Conservation (phyloP, 2,329 filamentous ascomycete species). For the Cordyceps militaris region DNA sequence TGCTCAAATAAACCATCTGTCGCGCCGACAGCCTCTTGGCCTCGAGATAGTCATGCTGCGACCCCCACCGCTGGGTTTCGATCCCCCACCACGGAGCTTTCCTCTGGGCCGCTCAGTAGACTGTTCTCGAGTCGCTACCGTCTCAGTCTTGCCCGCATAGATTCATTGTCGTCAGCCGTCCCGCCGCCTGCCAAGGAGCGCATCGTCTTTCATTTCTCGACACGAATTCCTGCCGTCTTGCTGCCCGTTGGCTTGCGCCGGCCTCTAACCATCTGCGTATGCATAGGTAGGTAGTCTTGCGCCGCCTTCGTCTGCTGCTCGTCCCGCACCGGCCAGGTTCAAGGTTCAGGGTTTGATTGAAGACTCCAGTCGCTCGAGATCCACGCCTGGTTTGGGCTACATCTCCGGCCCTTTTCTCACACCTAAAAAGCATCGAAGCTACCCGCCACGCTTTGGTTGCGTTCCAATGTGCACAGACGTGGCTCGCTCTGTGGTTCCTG, state of each 20-base stretch:
- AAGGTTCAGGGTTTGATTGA: neutral
- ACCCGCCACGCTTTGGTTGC: neutral
- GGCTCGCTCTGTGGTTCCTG: neutral
- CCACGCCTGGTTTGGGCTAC: slow-evolving; percentile 6
- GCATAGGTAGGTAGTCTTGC: neutral
- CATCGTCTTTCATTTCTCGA: slow-evolving; percentile 10
- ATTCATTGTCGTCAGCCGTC: neutral
- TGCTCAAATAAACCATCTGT: neutral
- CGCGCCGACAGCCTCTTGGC: neutral
- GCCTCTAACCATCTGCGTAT: too few relatives aligned
- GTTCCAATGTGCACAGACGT: slow-evolving; percentile 4
- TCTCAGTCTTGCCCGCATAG: slow-evolving; percentile 9
- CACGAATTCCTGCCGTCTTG: neutral
- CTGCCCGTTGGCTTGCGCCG: slow-evolving; percentile 8
- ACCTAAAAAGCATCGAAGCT: neutral
- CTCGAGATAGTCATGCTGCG: slow-evolving; percentile 1
- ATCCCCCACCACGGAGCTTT: slow-evolving; percentile 14
- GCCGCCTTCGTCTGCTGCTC: neutral
- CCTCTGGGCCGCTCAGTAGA: slow-evolving; percentile 1
- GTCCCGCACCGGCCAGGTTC: neutral
- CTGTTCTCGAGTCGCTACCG: neutral
- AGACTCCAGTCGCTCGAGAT: neutral
- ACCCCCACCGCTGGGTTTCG: slow-evolving; percentile 9
- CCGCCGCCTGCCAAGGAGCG: neutral
- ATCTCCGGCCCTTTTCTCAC: slow-evolving; percentile 1